These are phyloP conservation scores for Chlamydomonas applanata DNA, from an alignment of 139 green algal species.

Conservation along the genomic window DNA sequence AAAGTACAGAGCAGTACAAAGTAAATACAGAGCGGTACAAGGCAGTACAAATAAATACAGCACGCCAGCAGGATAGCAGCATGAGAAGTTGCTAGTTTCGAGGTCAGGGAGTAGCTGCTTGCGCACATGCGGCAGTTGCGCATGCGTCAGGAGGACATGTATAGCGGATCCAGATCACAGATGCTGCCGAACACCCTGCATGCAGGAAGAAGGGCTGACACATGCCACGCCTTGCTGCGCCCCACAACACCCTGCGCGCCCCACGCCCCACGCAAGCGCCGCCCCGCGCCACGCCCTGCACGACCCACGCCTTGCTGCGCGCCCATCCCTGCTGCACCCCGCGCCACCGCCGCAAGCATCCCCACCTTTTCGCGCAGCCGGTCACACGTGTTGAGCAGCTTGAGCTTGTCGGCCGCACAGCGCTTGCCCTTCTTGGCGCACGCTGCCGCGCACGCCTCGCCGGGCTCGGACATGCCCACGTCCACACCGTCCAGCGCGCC, in stretches of 20 bases:
- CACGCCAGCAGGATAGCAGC: too few relatives aligned
- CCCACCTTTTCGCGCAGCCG: constrained; percentile 53
- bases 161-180: not conserved
- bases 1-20: not conserved
- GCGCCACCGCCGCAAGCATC: constrained; percentile 53
- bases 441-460: constrained; percentile 42
- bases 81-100: too few relatives aligned
- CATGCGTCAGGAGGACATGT: too few relatives aligned
- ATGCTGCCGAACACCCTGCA: not conserved
- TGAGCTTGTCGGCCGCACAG: constrained; percentile 49
- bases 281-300: too few relatives aligned
- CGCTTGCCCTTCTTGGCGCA: constrained; percentile 32
- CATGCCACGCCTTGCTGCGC: not conserved
- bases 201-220: not conserved
- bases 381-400: constrained; percentile 70
- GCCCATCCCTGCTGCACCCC: not conserved
- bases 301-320: too few relatives aligned
- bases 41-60: not conserved
- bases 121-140: too few relatives aligned
- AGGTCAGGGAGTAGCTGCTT: too few relatives aligned
- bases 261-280: too few relatives aligned
- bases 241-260: not conserved
- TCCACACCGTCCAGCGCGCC: constrained; percentile 39
- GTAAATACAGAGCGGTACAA: not conserved
- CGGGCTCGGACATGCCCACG: constrained; percentile 24